Conservation (phyloP, 2,329 filamentous ascomycete species). For the Venturia asperata region DNA sequence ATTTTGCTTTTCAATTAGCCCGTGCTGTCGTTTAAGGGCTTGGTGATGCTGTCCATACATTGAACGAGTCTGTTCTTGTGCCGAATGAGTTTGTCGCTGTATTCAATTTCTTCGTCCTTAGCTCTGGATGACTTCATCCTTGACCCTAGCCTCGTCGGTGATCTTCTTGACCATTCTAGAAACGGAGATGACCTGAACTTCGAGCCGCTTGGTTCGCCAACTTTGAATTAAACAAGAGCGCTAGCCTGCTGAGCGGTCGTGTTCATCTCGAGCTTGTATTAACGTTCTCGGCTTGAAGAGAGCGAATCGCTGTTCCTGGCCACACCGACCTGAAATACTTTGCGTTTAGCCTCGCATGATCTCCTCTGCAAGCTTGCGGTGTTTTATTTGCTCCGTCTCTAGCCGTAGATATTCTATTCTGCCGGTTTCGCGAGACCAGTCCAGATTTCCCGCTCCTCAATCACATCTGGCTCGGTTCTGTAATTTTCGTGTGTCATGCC, state of each 20-base stretch:
- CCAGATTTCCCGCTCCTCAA: not conserved
- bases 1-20: too few relatives aligned
- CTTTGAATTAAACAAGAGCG: too few relatives aligned
- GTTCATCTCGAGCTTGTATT: too few relatives aligned
- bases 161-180: not conserved
- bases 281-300: too few relatives aligned
- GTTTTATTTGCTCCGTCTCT: too few relatives aligned
- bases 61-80: not conserved
- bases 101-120: not conserved
- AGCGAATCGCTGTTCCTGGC: too few relatives aligned
- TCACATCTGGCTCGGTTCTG: not conserved
- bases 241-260: too few relatives aligned
- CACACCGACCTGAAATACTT: too few relatives aligned
- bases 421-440: not conserved
- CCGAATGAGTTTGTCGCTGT: not conserved
- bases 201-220: not conserved
- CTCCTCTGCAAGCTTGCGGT: too few relatives aligned
- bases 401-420: too few relatives aligned
- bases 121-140: not conserved
- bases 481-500: not conserved
- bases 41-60: not conserved
- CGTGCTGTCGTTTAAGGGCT: too few relatives aligned
- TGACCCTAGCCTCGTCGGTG: not conserved
- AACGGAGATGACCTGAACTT: not conserved
- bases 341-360: too few relatives aligned